Percentiles rank a stretch among this genome's conserved stretches.
Conservation (phyloP, 129 eudicot species). For the Flaveria ramosissima region DNA sequence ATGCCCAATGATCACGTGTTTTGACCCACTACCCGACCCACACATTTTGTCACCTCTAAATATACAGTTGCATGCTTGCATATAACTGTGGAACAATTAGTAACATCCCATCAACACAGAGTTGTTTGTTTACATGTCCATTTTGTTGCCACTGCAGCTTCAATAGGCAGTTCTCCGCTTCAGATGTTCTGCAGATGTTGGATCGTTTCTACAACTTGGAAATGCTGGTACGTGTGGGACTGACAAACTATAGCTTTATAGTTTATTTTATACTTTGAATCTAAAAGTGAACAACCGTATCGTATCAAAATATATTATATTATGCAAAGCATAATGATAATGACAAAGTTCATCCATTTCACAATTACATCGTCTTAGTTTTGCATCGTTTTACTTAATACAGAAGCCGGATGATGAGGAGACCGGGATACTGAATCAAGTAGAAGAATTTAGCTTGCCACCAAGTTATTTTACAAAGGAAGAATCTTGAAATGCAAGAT, state of each 20-base stretch:
- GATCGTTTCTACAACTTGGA: conserved; percentile 93
- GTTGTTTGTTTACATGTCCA: conserved; percentile 3
- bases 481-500: conserved; percentile 50
- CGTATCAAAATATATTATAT: too few relatives aligned
- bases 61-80: neutral
- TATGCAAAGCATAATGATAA: neutral
- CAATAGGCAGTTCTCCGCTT: conserved; percentile 66
- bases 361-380: neutral
- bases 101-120: neutral
- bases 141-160: conserved; percentile 46
- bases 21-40: neutral
- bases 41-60: neutral
- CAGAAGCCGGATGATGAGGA: conserved; percentile 88
- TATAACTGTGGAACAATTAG: neutral
- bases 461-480: conserved; percentile 71
- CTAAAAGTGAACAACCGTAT: neutral
- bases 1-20: neutral
- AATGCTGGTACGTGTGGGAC: conserved; percentile 66
- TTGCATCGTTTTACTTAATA: neutral
- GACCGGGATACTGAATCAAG: conserved; percentile 63
- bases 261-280: neutral
- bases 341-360: neutral
- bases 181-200: conserved; percentile 82
- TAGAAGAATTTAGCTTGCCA: conserved; percentile 85
- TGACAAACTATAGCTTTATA: neutral